Percentiles rank a stretch among this genome's conserved stretches.
phyloP scores from a whole-genome alignment of 768 basidiomycete species.

The Serendipita sp. region DNA sequence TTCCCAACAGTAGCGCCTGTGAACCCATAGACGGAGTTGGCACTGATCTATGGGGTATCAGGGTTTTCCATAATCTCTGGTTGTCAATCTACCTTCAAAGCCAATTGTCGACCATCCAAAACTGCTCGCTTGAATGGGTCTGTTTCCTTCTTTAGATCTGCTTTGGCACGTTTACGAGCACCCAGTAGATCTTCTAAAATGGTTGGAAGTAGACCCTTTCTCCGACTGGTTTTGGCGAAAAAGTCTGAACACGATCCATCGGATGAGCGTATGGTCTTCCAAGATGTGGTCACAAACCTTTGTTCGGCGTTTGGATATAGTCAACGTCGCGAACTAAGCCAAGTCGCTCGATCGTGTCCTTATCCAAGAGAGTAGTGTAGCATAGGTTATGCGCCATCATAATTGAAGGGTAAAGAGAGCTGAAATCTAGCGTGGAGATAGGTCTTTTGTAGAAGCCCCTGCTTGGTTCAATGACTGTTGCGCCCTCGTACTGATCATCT shows the following conservation, averaged over 20 bases:
- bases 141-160: conserved; percentile 88
- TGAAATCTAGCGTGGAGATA: conserved; percentile 96
- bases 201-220: conserved; percentile 83
- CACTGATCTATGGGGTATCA: conserved; percentile 58
- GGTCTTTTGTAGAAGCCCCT: conserved; percentile 94
- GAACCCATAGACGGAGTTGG: conserved; percentile 98
- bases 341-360: conserved; percentile 56
- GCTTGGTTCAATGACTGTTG: conserved; percentile 93
- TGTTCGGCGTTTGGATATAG: conserved; percentile 90
- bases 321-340: conserved; percentile 68
- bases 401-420: conserved; percentile 95
- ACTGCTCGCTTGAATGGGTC: conserved; percentile 97
- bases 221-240: conserved; percentile 52
- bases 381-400: conserved; percentile 99
- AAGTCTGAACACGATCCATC: conserved; percentile 37
- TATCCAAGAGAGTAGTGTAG: conserved; percentile 90
- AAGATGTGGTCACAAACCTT: conserved; percentile 30
- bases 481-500: conserved; percentile 97
- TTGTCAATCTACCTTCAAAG: conserved; percentile 53
- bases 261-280: not conserved
- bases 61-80: not conserved
- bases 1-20: conserved; percentile 97
- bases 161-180: conserved; percentile 87
- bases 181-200: conserved; percentile 86
- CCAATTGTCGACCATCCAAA: conserved; percentile 89